phyloP scores from a whole-genome alignment of 768 basidiomycete species.

The Cyclocybe aegerita region DNA sequence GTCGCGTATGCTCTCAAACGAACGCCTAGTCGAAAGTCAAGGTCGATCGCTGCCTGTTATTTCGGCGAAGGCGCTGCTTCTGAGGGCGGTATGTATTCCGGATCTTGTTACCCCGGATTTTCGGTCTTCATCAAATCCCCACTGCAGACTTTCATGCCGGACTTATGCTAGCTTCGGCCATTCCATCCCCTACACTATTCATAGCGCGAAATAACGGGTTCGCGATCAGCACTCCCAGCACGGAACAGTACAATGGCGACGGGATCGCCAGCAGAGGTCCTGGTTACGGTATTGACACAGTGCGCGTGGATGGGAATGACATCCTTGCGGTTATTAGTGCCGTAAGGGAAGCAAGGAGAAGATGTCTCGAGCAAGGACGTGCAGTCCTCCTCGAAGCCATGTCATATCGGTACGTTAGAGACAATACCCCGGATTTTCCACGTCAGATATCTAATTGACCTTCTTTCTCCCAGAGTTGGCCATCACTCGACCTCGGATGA shows the following conservation, averaged over 20 bases:
- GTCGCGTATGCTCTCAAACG: conserved; percentile 88
- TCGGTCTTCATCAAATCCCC: conserved; percentile 5
- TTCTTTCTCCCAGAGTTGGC: conserved; percentile 59
- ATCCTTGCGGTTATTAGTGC: conserved; percentile 79
- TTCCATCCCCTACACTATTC: conserved; percentile 73
- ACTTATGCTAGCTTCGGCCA: conserved; percentile 73
- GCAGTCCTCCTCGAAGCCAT: conserved; percentile 88
- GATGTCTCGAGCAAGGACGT: conserved; percentile 75
- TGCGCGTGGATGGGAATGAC: conserved; percentile 95
- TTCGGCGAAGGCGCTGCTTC: conserved; percentile 95
- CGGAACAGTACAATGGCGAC: conserved; percentile 90
- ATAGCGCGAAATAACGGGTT: conserved; percentile 87
- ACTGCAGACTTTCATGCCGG: conserved; percentile 87
- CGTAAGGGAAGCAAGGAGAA: conserved; percentile 66
- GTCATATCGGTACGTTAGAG: conserved; percentile 69
- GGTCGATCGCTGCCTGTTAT: conserved; percentile 82
- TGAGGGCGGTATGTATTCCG: conserved; percentile 61
- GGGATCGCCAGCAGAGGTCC: conserved; percentile 91
- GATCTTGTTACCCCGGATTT: not conserved
- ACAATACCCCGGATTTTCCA: not conserved
- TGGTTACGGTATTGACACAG: conserved; percentile 88
- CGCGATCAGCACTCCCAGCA: conserved; percentile 89
- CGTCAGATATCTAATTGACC: conserved; percentile 2
- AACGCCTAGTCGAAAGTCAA: conserved; percentile 62
- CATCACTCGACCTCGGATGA: conserved; percentile 96